These are phyloP conservation scores for Phylloporus sp. DNA, from an alignment of 768 basidiomycete genomes.

Conservation along the genomic window DNA sequence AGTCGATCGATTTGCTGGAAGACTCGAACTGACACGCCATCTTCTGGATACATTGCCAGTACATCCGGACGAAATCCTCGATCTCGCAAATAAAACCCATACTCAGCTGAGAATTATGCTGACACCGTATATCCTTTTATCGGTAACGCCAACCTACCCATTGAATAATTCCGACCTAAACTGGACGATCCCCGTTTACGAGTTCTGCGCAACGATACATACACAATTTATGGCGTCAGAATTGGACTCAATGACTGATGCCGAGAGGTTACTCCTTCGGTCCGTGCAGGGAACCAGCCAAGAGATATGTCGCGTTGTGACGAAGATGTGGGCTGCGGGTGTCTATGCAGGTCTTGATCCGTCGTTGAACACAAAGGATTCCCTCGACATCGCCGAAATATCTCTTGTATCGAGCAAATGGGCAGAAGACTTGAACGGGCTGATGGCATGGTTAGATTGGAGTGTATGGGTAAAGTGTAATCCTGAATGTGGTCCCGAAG, in stretches of 20 bases:
- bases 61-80: neutral
- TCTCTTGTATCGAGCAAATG: slow-evolving; percentile 25
- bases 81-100: too few relatives aligned
- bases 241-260: too few relatives aligned
- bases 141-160: slow-evolving; percentile 3
- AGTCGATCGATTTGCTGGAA: slow-evolving; percentile 28
- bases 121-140: too few relatives aligned
- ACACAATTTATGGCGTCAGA: slow-evolving; percentile 9
- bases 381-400: neutral
- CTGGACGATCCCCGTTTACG: slow-evolving; percentile 32
- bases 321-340: too few relatives aligned
- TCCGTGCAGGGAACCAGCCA: slow-evolving; percentile 32
- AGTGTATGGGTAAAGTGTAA: slow-evolving; percentile 44
- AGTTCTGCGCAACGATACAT: slow-evolving; percentile 27
- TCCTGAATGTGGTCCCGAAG: slow-evolving; percentile 45
- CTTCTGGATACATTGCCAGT: slow-evolving; percentile 16
- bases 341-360: slow-evolving; percentile 15
- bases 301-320: slow-evolving; percentile 45
- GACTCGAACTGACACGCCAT: slow-evolving; percentile 24
- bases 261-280: slow-evolving; percentile 21
- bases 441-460: slow-evolving; percentile 54
- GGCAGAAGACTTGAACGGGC: slow-evolving; percentile 13
- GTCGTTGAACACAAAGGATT: slow-evolving; percentile 2
- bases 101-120: too few relatives aligned
- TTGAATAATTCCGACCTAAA: neutral